Evolutionary conservation across 176 grass and related monocot genomes (phyloP).

Genomic region (Ananas comosus): DNA sequence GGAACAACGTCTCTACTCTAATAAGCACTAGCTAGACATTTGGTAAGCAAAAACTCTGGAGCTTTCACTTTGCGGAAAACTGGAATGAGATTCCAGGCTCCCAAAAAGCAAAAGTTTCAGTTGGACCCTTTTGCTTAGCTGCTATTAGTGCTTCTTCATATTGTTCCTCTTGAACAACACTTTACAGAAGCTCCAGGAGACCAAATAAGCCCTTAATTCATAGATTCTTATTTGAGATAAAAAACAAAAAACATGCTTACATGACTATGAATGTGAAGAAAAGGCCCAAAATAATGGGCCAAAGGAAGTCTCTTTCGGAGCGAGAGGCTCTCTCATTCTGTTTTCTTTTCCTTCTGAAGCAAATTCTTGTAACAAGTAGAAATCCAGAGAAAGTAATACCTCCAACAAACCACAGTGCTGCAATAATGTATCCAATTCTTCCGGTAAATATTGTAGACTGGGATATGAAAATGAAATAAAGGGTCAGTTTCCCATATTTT

Average conservation of each 20-base stretch:
- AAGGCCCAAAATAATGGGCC: constrained; percentile 36
- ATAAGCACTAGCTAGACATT: too few relatives aligned
- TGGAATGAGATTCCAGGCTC: too few relatives aligned
- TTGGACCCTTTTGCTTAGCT: too few relatives aligned
- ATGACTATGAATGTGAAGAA: constrained; percentile 49
- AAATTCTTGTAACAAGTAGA: constrained; percentile 36
- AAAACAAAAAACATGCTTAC: constrained; percentile 35
- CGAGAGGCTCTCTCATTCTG: constrained; percentile 20
- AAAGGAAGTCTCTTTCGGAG: constrained; percentile 26
- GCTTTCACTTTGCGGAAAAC: too few relatives aligned
- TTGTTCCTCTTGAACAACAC: not conserved
- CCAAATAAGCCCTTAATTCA: too few relatives aligned
- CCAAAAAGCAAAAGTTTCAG: too few relatives aligned
- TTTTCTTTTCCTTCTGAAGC: constrained; percentile 26
- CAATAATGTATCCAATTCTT: constrained; percentile 64
- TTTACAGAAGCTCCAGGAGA: too few relatives aligned
- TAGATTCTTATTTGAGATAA: too few relatives aligned
- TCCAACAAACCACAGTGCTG: constrained; percentile 53
- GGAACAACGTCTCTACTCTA: too few relatives aligned
- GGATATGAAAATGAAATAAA: constrained; percentile 28
- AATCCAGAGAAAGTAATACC: constrained; percentile 28
- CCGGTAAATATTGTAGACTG: constrained; percentile 94
- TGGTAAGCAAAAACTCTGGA: too few relatives aligned
- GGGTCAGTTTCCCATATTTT: not conserved
- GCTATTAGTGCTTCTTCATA: not conserved